Conservation (phyloP, 75 land plant species). For the Pinus albicaulis region DNA sequence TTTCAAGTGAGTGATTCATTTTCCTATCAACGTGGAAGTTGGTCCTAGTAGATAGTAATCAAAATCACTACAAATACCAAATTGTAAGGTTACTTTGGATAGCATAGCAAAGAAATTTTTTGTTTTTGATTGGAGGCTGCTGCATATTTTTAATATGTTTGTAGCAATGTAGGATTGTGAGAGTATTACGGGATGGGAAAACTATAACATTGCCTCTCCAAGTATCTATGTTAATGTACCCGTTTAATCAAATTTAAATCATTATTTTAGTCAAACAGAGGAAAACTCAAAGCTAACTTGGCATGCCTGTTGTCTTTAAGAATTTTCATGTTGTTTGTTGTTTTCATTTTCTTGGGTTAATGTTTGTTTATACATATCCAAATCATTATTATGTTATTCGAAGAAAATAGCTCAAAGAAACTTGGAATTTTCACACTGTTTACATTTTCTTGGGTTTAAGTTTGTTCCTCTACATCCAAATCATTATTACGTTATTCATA, state of each 20-base stretch:
- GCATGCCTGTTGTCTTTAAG: not conserved
- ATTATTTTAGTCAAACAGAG: not conserved
- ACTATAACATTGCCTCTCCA: not conserved
- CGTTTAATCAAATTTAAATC: not conserved
- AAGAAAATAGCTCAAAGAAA: no score
- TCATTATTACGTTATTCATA: not conserved
- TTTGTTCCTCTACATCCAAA: not conserved
- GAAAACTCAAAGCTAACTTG: not conserved
- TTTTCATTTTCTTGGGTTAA: no score
- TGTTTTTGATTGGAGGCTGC: not conserved
- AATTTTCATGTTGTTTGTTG: no score
- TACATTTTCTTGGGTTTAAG: not conserved
- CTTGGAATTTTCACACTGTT: no score
- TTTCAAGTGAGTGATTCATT: not conserved
- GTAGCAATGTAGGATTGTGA: not conserved
- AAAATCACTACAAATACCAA: not conserved
- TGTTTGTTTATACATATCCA: no score
- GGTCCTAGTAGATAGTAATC: no score
- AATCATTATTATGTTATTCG: no score
- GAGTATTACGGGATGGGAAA: not conserved
- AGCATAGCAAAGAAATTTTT: not conserved
- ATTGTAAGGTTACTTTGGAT: not conserved
- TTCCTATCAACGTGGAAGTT: not conserved
- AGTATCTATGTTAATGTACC: not conserved
- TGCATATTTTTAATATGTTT: not conserved